phyloP scores from a whole-genome alignment of 495 filamentous ascomycete genomes.

The Entonaema liquescens region DNA sequence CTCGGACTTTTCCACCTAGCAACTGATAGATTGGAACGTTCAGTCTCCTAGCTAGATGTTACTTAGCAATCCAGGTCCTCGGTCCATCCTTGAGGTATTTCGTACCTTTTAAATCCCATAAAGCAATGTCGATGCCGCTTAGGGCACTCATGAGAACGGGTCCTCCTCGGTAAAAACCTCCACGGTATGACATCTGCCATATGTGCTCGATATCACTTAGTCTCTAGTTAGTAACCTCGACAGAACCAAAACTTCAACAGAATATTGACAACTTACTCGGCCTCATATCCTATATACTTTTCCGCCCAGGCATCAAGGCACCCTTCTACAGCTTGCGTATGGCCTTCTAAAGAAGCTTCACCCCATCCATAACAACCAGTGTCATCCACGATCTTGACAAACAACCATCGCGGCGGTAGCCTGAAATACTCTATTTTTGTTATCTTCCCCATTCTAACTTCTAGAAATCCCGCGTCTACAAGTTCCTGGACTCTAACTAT shows the following conservation, averaged over 20 bases:
- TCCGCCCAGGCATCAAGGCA: slow-evolving; percentile 72
- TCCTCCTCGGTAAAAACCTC: slow-evolving; percentile 82
- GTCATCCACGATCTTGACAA: slow-evolving; percentile 77
- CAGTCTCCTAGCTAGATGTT: slow-evolving; percentile 56
- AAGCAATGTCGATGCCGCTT: slow-evolving; percentile 80
- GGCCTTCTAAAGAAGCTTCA: slow-evolving; percentile 79
- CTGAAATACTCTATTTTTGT: slow-evolving; percentile 77
- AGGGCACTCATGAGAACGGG: slow-evolving; percentile 85
- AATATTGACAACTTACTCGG: slow-evolving; percentile 62
- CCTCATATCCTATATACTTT: slow-evolving; percentile 73
- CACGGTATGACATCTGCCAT: slow-evolving; percentile 76
- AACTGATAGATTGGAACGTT: slow-evolving; percentile 77
- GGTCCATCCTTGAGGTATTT: background rate
- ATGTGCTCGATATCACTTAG: slow-evolving; percentile 82
- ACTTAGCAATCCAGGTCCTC: background rate
- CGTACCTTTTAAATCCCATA: slow-evolving; percentile 79
- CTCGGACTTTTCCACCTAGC: slow-evolving; percentile 77
- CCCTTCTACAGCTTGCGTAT: slow-evolving; percentile 79
- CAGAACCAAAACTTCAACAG: background rate
- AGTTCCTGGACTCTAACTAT: background rate
- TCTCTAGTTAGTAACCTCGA: background rate
- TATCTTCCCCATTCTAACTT: slow-evolving; percentile 69
- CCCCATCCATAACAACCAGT: slow-evolving; percentile 76
- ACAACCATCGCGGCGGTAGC: slow-evolving; percentile 78
- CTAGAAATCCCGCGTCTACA: background rate